Base-by-base conservation (phyloP, 257 asterid species). In the Solanum lycopersicoides region DNA sequence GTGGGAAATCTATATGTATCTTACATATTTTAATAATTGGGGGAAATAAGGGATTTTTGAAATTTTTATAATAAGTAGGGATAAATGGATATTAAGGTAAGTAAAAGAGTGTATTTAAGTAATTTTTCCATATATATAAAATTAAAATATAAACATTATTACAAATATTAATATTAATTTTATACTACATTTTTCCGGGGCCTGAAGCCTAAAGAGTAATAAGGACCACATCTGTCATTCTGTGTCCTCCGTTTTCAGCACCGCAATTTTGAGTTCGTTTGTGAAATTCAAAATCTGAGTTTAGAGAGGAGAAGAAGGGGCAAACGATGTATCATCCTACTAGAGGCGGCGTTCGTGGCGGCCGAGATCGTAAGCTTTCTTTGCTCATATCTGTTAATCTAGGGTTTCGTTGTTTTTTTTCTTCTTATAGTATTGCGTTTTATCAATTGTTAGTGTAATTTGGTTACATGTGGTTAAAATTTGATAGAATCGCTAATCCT, bases 291-390 rank as follows among this genome's bases (percentile, higher is more conserved):
- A 79, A 79, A 79, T 15, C 84, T 47, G 15, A 63, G 39, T 4
- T 16, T 35, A 35, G 30, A 73, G 47, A 18, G 21, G 16, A 45
- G 37, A 32, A 35, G 82, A 42, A 35, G 12, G 12, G 9, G n/a
- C 18, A 45, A 74, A 68, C 72, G 3, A 97, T 97, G 99, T 97
- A 97, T 90, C 98, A 95, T 89, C 99, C 99, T 9, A 83, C 98
- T 6, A 93, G 99, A 93, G 99, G 99, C 37, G 99, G 99, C 79
- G 99, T 95, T 87, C 99, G 99, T 56, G 99, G 99, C 75, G 99
- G 99, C 86, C 99, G 97, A 41, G 99, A 97, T 93, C 99, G 99
- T 97, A 93, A 95, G 98, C 65, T 79, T 56, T 86, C 85, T 59
- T 53, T 34, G 37, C 28, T 30, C 5, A 73, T 37, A 37, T 53